phyloP scores from a whole-genome alignment of 306 rosid species.

The Quercus suber region DNA sequence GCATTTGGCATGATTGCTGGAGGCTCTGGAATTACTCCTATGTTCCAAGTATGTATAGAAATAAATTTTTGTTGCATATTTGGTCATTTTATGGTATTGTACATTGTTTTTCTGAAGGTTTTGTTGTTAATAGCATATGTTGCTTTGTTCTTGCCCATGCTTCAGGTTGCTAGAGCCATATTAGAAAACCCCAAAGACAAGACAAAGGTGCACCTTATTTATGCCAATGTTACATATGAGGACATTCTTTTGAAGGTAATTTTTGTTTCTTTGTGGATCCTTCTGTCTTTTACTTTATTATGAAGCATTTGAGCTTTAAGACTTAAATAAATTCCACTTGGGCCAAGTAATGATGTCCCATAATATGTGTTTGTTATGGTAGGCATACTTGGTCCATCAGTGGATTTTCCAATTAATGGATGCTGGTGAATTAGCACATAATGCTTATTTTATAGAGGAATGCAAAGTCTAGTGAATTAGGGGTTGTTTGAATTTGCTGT shows the following conservation, averaged over 20 bases:
- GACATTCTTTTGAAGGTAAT: constrained; percentile 92
- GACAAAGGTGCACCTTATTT: constrained; percentile 90
- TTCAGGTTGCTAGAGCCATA: constrained; percentile 90
- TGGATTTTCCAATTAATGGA: neutral
- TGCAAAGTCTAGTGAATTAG: neutral
- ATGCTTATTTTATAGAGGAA: neutral
- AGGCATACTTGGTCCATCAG: neutral
- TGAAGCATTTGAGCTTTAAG: constrained; percentile 3
- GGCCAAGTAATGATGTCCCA: constrained; percentile 7
- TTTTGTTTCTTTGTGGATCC: neutral
- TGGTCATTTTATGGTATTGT: constrained; percentile 8
- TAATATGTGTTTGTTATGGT: neutral
- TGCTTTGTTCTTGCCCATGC: constrained; percentile 9
- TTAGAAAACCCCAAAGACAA: constrained; percentile 84
- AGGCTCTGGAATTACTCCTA: constrained; percentile 99
- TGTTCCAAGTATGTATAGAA: constrained; percentile 75
- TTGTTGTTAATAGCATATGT: neutral
- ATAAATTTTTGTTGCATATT: neutral
- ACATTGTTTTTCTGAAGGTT: neutral
- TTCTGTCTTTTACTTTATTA: neutral
- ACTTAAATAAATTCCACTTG: neutral
- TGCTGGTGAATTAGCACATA: neutral
- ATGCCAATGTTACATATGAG: constrained; percentile 81
- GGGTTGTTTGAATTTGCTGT: too few relatives aligned
- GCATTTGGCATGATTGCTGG: constrained; percentile 99